These are phyloP conservation scores for Mortierella sp. DNA, from an alignment of 371 early-diverging fungal genomes.

Conservation along the genomic window DNA sequence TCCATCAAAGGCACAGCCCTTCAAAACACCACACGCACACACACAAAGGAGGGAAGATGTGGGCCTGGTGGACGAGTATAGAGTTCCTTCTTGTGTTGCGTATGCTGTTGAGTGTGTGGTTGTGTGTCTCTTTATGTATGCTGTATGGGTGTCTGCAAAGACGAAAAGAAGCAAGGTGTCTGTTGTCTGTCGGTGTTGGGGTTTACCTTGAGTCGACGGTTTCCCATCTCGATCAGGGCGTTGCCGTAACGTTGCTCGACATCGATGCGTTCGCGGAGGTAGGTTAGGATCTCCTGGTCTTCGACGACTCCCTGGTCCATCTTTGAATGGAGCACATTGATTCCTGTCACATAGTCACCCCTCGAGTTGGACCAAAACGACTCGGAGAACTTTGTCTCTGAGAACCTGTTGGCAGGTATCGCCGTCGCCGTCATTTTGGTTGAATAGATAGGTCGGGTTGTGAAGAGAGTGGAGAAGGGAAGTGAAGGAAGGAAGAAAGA, in stretches of 20 bases:
- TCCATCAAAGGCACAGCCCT: too few species aligned
- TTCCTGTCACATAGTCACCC: constrained; percentile 62
- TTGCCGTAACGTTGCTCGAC: constrained; percentile 74
- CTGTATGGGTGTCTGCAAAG: neutral
- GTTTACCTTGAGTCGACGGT: constrained; percentile 55
- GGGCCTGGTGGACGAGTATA: too few species aligned
- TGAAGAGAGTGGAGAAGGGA: neutral
- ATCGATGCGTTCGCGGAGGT: constrained; percentile 76
- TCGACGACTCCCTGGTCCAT: constrained; percentile 78
- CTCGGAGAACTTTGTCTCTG: constrained; percentile 54
- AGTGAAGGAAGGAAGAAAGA: neutral
- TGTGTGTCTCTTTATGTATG: neutral
- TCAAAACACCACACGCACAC: too few species aligned
- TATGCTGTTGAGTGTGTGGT: too few species aligned
- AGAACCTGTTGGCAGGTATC: constrained; percentile 29
- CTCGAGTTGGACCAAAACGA: constrained; percentile 57
- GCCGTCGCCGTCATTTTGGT: constrained; percentile 15
- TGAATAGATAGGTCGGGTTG: neutral
- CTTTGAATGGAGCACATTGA: constrained; percentile 75
- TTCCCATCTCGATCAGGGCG: constrained; percentile 69
- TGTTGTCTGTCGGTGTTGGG: too few species aligned
- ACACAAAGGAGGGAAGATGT: too few species aligned
- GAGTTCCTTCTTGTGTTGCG: too few species aligned
- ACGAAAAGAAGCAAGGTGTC: neutral
- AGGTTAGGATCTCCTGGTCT: constrained; percentile 78